Conservation (phyloP, 2,329 filamentous ascomycete genomes). For the Talaromyces sp. region DNA sequence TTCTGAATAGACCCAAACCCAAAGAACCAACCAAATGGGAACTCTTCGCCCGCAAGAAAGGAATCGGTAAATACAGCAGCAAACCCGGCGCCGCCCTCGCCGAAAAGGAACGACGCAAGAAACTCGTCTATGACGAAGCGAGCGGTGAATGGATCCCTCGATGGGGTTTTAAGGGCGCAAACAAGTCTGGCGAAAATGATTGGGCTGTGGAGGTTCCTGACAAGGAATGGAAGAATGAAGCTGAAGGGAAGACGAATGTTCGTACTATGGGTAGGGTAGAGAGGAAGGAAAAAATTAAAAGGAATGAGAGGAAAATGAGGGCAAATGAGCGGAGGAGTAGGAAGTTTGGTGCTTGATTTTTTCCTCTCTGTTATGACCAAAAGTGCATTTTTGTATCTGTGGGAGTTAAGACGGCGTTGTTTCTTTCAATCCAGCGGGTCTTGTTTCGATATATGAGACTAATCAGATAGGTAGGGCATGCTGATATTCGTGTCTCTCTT, state of each 20-base stretch:
- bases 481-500: not conserved
- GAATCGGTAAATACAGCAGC: slow-evolving; percentile 78
- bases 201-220: slow-evolving; percentile 92
- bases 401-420: slow-evolving; percentile 9
- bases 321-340: slow-evolving; percentile 56
- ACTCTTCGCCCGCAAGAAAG: slow-evolving; percentile 93
- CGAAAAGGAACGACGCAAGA: slow-evolving; percentile 57
- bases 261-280: slow-evolving; percentile 64
- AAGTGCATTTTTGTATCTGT: slow-evolving; percentile 13
- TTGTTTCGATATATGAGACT: not conserved
- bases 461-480: not conserved
- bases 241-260: slow-evolving; percentile 56
- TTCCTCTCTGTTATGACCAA: not conserved
- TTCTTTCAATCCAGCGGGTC: not conserved
- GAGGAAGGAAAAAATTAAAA: slow-evolving; percentile 59
- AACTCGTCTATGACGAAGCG: slow-evolving; percentile 78
- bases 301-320: slow-evolving; percentile 62
- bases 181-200: slow-evolving; percentile 75
- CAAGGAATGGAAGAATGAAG: slow-evolving; percentile 65
- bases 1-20: slow-evolving; percentile 52
- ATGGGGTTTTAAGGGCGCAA: slow-evolving; percentile 91
- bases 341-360: slow-evolving; percentile 23
- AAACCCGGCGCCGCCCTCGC: slow-evolving; percentile 53
- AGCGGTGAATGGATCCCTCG: slow-evolving; percentile 85
- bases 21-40: slow-evolving; percentile 92